phyloP scores from a whole-genome alignment of 2,329 filamentous ascomycete species.

The Fusarium coicis region DNA sequence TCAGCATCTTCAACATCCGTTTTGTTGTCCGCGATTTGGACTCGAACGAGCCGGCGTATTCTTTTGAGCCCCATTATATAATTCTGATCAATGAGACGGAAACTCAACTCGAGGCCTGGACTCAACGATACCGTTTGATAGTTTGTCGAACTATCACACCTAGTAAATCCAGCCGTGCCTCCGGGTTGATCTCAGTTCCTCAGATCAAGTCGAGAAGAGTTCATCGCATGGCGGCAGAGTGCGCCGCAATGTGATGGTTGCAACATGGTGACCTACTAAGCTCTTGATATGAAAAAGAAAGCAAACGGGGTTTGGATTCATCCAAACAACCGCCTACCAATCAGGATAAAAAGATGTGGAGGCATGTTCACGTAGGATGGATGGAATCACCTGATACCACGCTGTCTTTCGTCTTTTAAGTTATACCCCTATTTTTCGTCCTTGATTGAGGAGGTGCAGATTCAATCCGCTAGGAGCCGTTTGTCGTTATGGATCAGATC shows the following conservation, averaged over 20 bases:
- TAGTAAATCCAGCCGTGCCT: not conserved
- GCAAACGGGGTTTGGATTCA: conserved; percentile 26
- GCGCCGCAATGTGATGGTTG: not conserved
- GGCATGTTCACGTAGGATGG: conserved; percentile 14
- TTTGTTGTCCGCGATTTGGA: conserved; percentile 19
- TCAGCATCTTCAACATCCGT: conserved; percentile 6
- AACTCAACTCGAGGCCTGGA: not conserved
- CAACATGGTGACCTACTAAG: not conserved
- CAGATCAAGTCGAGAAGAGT: not conserved
- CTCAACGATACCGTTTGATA: not conserved
- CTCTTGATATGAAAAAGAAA: not conserved
- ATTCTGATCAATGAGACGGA: not conserved
- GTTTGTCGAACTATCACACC: not conserved
- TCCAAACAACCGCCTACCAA: conserved; percentile 8
- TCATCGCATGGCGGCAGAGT: conserved; percentile 3
- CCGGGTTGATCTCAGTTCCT: not conserved
- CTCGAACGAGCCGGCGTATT: conserved; percentile 10
- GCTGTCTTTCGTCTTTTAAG: not conserved
- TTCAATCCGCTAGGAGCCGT: not conserved
- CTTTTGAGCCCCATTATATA: not conserved
- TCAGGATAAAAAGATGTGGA: not conserved
- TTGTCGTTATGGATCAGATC: not conserved
- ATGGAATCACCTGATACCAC: conserved; percentile 18
- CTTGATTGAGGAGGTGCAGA: not conserved
- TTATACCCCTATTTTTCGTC: not conserved